phyloP scores from a whole-genome alignment of 805 yeast species.

The Wickerhamiella bombiphila region DNA sequence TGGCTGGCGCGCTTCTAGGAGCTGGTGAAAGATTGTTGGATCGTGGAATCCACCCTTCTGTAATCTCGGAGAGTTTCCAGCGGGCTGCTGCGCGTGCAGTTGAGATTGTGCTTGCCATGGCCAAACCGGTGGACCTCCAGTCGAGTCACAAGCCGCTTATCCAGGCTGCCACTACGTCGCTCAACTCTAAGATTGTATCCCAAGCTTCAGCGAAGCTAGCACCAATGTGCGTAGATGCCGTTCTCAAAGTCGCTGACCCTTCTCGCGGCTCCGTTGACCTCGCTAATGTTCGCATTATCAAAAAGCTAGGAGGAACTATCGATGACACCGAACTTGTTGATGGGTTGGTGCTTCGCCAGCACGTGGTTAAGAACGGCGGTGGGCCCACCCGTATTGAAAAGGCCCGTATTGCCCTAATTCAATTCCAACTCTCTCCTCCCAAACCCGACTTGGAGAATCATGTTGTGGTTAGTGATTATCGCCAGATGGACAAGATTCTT shows the following conservation, averaged over 20 bases:
- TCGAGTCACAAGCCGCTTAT: constrained; percentile 68
- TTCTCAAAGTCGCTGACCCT: constrained; percentile 56
- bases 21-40: constrained; percentile 86
- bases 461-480: constrained; percentile 89
- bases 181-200: constrained; percentile 88
- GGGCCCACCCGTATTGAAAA: constrained; percentile 92
- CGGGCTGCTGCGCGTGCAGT: constrained; percentile 74
- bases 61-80: constrained; percentile 86
- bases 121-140: constrained; percentile 54
- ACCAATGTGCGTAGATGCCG: constrained; percentile 90
- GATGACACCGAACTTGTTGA: constrained; percentile 81
- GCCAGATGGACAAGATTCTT: constrained; percentile 97
- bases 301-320: constrained; percentile 94
- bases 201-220: constrained; percentile 78
- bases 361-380: constrained; percentile 77
- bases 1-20: constrained; percentile 85
- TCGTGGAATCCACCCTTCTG: constrained; percentile 87
- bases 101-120: constrained; percentile 71
- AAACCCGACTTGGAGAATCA: constrained; percentile 97
- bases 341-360: constrained; percentile 89
- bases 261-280: constrained; percentile 62
- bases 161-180: constrained; percentile 87
- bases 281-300: constrained; percentile 73
- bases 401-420: constrained; percentile 79
- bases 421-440: constrained; percentile 91